Percentiles rank a stretch among this genome's conserved stretches.
Evolutionary conservation across 2,329 filamentous ascomycete genomes (phyloP).

Genomic region (Helminthosporium solani): DNA sequence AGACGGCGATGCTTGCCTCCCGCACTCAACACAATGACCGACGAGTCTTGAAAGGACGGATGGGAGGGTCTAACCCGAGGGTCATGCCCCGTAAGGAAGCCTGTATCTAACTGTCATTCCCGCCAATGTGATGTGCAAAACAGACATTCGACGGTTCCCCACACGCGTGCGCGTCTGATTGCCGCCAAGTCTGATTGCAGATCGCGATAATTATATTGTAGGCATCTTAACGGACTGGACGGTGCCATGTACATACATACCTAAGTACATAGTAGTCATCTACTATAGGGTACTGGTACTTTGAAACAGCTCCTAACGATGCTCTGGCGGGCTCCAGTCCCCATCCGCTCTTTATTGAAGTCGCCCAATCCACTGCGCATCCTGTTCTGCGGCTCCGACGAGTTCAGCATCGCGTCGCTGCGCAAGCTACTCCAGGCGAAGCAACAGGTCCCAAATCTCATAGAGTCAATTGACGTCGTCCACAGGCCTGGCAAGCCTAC

Average conservation of each 20-base stretch:
- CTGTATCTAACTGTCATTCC: too few relatives aligned
- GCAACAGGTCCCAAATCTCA: constrained; percentile 22
- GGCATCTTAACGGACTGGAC: neutral
- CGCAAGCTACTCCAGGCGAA: constrained; percentile 66
- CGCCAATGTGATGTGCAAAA: too few relatives aligned
- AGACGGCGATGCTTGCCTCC: neutral
- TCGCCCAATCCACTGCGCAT: constrained; percentile 66
- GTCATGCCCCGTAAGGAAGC: neutral
- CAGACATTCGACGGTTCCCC: neutral
- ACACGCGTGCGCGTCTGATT: neutral
- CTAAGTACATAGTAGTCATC: too few relatives aligned
- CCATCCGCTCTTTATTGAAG: constrained; percentile 23
- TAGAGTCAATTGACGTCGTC: constrained; percentile 79
- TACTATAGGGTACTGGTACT: too few relatives aligned
- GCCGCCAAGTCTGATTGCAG: constrained; percentile 9
- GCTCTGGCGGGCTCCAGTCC: constrained; percentile 23
- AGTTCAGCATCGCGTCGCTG: constrained; percentile 80
- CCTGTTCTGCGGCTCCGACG: constrained; percentile 91
- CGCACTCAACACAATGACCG: neutral
- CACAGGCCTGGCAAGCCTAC: constrained; percentile 75
- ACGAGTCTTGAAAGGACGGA: too few relatives aligned
- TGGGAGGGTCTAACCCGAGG: neutral
- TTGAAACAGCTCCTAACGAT: constrained; percentile 2
- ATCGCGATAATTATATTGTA: too few relatives aligned
- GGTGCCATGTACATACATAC: too few relatives aligned